Evolutionary conservation across 768 basidiomycete genomes (phyloP).

Genomic region (Rossbeevera mucosa): DNA sequence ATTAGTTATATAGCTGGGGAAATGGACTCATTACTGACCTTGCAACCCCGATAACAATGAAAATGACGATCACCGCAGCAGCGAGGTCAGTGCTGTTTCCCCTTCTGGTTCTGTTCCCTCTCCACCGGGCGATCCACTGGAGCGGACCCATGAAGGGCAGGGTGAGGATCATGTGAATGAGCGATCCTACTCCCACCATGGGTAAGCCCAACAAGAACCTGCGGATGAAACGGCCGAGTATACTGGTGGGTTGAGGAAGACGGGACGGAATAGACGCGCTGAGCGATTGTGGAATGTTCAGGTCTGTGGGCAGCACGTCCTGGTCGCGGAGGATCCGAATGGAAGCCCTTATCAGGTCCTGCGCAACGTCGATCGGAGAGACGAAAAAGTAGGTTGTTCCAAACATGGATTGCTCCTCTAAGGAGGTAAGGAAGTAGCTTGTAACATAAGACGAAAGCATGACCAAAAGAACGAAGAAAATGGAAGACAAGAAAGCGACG

Average conservation of each 20-base stretch:
- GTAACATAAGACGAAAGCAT: slow-evolving; percentile 68
- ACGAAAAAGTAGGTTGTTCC: slow-evolving; percentile 38
- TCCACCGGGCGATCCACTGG: slow-evolving; percentile 64
- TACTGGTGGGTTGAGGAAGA: slow-evolving; percentile 36
- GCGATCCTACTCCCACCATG: slow-evolving; percentile 69
- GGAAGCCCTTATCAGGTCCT: slow-evolving; percentile 58
- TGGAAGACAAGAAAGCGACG: slow-evolving; percentile 54
- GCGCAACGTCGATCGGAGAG: slow-evolving; percentile 53
- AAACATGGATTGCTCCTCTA: slow-evolving; percentile 49
- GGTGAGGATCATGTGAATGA: slow-evolving; percentile 68
- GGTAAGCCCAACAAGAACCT: slow-evolving; percentile 78
- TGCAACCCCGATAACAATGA: slow-evolving; percentile 57
- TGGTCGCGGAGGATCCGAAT: slow-evolving; percentile 59
- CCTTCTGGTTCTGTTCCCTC: slow-evolving; percentile 50
- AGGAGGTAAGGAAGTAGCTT: slow-evolving; percentile 56
- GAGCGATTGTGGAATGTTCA: slow-evolving; percentile 14
- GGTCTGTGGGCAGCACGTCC: slow-evolving; percentile 35
- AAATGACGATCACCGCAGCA: slow-evolving; percentile 57
- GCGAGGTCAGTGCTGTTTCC: slow-evolving; percentile 58
- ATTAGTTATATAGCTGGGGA: slow-evolving; percentile 2
- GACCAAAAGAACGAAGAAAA: slow-evolving; percentile 62
- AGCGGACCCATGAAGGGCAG: slow-evolving; percentile 62
- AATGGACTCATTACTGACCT: slow-evolving; percentile 41
- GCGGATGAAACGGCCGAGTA: slow-evolving; percentile 54
- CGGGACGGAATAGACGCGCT: slow-evolving; percentile 15